Base-by-base conservation (phyloP, 2,329 filamentous ascomycete species). In the Aspergillus brunneoviolaceus region DNA sequence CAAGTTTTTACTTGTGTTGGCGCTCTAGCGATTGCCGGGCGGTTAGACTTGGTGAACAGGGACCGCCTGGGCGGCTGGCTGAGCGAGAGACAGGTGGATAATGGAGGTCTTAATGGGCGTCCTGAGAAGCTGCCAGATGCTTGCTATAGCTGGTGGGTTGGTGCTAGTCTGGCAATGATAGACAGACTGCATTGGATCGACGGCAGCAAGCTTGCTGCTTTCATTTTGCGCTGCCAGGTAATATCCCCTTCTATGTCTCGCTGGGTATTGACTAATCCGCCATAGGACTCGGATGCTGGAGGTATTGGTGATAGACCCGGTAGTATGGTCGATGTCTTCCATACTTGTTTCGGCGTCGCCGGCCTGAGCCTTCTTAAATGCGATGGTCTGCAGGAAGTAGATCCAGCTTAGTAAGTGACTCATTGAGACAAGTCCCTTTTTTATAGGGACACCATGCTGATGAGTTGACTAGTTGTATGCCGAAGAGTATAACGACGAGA, bases 71-170 rank as follows among this genome's bases (percentile, higher is more conserved):
- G 88, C 19, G 86, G 87, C 52, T 99, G 95, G 95, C 82, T 99
- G 57, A 96, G 92, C 75, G 95, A 99, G 77, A 85, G 95, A 63
- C 95, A 99, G 74, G 82, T 96, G 29, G 85, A 91, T 10, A 89
- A 88, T 51, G 95, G 95, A 31, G 95, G 95, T 0, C 80, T 99
- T 54, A 99, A 99, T 73, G 95, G 95, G 2, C 85, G 95, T 52
- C 95, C 95, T 0, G 95, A 98, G 79, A 99, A 99, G 81, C 80
- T 90, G 63, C 94, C 96, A 74, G 95, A 99, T 74, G 94, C 96
- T 14, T 99, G 95, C 79, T 99, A 99, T 79, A 96, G 92, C 74
- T 99, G 95, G 95, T 99, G 95, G 95, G 95, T 98, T 49, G 80
- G 94, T 71, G 94, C 91, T 72, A 96, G 93, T 74, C 80, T 99